Base-by-base conservation (phyloP, 1,139 yeast species). In the Yamadazyma friedrichii region DNA sequence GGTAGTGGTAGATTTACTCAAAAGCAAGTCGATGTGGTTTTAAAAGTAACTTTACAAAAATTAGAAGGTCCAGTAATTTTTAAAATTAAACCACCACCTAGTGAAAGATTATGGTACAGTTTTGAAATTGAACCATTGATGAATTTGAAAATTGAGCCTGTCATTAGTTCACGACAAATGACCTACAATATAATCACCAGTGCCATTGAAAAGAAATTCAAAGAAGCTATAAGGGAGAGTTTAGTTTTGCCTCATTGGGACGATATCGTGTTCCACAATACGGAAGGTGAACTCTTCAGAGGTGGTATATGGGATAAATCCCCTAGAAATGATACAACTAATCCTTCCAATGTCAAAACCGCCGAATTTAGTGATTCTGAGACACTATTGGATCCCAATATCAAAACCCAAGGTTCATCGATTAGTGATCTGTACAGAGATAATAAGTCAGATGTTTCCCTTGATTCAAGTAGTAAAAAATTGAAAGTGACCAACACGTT, bases 261-360 rank as follows among this genome's bases (percentile, higher is more conserved):
- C 58, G 98, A 93, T 60, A 63, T 88, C 33, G 79, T 82, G 0
- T 86, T 88, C 54, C 85, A 74, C 53, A 70, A 77, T 42, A 82
- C 96, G 0, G 54, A 64, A 1, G 70, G 65, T 15, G 95, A 88
- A 47, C 61, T 87, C 11, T 93, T 81, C 57, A 76, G 96, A 48
- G 98, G 96, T 36, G 98, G 98, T 12, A 82, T 93, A 20, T 93
- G 98, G 98, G 88, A 84, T 45, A 70, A 67, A 31, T 44, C 61
- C 11, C 60, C 59, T 57, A 42, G 36, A 20, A 31, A 43, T 1
- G 40, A 20, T 27, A 36, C 31, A 10, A 10, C 22, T 6, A 36
- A 33, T 10, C 31, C 16, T 12, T 31, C 26, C 3, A 15, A 24
- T 15, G 12, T 13, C 3, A 8, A 13, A 20, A 15, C 24, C 9